A percentile compares a stretch with the other conserved stretches of the same genome.
Conservation (phyloP, 805 yeast genomes). For the Myxozyma vanderwaltii region DNA sequence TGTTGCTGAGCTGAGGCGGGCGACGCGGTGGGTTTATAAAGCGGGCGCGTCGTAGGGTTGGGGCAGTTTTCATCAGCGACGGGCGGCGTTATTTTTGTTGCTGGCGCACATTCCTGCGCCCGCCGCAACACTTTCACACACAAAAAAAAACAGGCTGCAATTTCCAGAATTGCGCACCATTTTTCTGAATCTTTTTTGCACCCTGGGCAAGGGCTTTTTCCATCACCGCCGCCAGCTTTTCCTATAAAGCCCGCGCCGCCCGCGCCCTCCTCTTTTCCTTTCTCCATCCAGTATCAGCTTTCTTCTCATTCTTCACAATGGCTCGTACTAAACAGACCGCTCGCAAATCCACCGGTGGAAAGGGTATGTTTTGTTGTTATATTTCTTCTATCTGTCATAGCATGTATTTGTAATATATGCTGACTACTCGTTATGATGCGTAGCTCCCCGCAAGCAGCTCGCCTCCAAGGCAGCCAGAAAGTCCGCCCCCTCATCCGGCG, state of each 20-base stretch:
- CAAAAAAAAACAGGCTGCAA: conserved; percentile 16
- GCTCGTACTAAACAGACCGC: conserved; percentile 90
- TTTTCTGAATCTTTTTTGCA: neutral
- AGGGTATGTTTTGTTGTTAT: conserved; percentile 40
- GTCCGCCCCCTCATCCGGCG: conserved; percentile 80
- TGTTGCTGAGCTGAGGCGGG: neutral
- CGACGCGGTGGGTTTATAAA: conserved; percentile 14
- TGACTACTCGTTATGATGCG: too few species aligned
- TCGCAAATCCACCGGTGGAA: conserved; percentile 89
- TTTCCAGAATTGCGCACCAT: conserved; percentile 15
- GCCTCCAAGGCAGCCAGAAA: conserved; percentile 91
- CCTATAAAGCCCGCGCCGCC: conserved; percentile 24
- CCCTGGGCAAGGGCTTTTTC: conserved; percentile 27
- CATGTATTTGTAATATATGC: neutral
- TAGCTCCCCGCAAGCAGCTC: conserved; percentile 85
- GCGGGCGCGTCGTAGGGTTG: conserved; percentile 17
- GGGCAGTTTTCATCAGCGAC: conserved; percentile 27
- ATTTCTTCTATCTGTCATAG: neutral
- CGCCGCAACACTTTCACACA: conserved; percentile 11
- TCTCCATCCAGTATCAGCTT: conserved; percentile 2
- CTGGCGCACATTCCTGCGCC: neutral
- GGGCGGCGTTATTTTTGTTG: too few species aligned
- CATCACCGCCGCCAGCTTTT: conserved; percentile 19
- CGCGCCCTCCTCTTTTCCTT: conserved; percentile 1
- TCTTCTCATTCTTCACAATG: conserved; percentile 50